A percentile compares a stretch with the other conserved stretches of the same genome.
Conservation (phyloP, 1,139 yeast species). For the Yamadazyma membranifaciens region DNA sequence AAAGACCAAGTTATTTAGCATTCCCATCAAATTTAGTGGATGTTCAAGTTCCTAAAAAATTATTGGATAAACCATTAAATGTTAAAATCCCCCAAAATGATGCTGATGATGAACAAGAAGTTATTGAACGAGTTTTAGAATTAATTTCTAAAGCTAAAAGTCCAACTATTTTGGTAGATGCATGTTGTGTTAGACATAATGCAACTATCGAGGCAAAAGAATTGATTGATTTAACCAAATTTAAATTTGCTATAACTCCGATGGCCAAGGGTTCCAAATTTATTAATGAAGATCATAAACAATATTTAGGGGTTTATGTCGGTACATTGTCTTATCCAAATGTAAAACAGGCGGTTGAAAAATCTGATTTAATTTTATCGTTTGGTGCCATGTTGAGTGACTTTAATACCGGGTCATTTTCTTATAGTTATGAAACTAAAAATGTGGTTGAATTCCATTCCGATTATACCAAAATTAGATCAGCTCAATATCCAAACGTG, state of each 20-base stretch:
- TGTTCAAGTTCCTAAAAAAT: conserved; percentile 27
- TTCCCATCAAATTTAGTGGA: conserved; percentile 41
- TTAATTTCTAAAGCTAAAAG: conserved; percentile 27
- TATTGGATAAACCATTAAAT: conserved; percentile 32
- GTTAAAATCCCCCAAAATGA: conserved; percentile 28
- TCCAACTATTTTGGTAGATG: conserved; percentile 37
- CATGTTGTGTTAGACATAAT: conserved; percentile 36
- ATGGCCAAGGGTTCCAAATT: conserved; percentile 33
- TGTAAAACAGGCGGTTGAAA: conserved; percentile 30
- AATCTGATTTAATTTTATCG: conserved; percentile 30
- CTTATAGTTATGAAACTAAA: conserved; percentile 35
- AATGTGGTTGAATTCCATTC: conserved; percentile 42
- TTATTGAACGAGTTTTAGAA: conserved; percentile 26
- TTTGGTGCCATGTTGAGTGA: conserved; percentile 39
- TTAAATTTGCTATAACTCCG: conserved; percentile 30
- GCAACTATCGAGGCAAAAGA: conserved; percentile 29
- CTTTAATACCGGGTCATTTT: conserved; percentile 41
- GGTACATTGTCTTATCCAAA: conserved; percentile 33
- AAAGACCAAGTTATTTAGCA: conserved; percentile 39
- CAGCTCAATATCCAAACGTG: conserved; percentile 34
- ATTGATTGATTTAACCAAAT: conserved; percentile 31
- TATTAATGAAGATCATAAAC: conserved; percentile 26
- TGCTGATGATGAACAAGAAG: conserved; percentile 30
- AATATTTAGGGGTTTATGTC: conserved; percentile 32
- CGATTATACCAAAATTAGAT: conserved; percentile 34